phyloP scores from a whole-genome alignment of 345 rosid species.

The Euphorbia lathyris region DNA sequence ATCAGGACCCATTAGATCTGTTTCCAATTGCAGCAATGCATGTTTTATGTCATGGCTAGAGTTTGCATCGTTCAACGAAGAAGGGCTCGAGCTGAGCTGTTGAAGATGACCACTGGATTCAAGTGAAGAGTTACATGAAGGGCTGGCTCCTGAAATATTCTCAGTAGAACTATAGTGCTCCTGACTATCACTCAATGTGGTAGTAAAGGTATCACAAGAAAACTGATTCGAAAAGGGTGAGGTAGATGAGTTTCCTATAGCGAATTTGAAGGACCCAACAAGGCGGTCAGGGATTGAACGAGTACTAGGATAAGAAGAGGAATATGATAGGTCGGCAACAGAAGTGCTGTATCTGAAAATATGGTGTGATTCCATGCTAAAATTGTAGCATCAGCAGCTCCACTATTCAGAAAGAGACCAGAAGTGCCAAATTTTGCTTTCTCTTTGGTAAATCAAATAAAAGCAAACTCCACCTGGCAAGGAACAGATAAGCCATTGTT shows the following conservation, averaged over 20 bases:
- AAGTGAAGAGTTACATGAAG: slow-evolving; percentile 44
- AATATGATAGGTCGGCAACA: slow-evolving; percentile 39
- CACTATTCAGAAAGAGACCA: slow-evolving; percentile 8
- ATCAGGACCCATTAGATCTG: slow-evolving; percentile 50
- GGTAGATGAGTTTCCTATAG: slow-evolving; percentile 40
- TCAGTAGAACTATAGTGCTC: slow-evolving; percentile 47
- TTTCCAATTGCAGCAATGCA: slow-evolving; percentile 44
- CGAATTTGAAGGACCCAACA: slow-evolving; percentile 34
- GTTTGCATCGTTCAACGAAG: slow-evolving; percentile 29
- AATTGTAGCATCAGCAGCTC: slow-evolving; percentile 28
- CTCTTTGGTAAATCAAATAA: slow-evolving; percentile 1
- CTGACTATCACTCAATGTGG: slow-evolving; percentile 46
- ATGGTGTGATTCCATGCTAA: slow-evolving; percentile 48
- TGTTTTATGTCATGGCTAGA: slow-evolving; percentile 36
- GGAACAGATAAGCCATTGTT: slow-evolving; percentile 2
- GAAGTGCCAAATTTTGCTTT: background rate
- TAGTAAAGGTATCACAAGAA: slow-evolving; percentile 37
- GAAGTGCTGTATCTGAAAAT: slow-evolving; percentile 35
- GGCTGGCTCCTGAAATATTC: slow-evolving; percentile 44
- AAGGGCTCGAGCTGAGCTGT: slow-evolving; percentile 46
- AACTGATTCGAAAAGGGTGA: slow-evolving; percentile 38
- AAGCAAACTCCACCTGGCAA: background rate
- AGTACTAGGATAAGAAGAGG: slow-evolving; percentile 30
- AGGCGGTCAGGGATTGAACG: slow-evolving; percentile 40
- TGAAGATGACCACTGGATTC: slow-evolving; percentile 34